Base-by-base conservation (phyloP, 306 rosid species). In the Trifolium pratense region DNA sequence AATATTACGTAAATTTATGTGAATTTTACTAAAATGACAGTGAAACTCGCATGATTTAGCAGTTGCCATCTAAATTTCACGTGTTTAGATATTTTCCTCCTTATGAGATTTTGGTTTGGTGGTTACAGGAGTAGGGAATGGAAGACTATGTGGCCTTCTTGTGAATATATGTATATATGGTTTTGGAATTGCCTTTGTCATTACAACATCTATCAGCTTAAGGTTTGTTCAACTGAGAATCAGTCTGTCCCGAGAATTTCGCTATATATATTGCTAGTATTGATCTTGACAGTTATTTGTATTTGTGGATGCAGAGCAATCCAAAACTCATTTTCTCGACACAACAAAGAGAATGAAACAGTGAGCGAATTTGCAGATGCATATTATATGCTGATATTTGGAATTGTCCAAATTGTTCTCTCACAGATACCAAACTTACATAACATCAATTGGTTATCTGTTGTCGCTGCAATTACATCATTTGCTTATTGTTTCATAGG, bases 401-500 rank as follows among this genome's bases (percentile, higher is more conserved):
- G 95, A 29, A 69, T 58, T 71, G 10, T 83, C 31, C 92, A 91
- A 73, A 80, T 89, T 65, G 20, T 86, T 20, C 85, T 91, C 29
- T 84, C 97, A 15, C 97, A 89, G 79, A 83, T 89, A 71, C 97
- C 91, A 25, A 76, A 89, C 75, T 87, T 91, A 67, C 91, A 87
- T 77, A 56, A 86, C 82, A 79, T 91, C 20, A 57, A 88, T 55
- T 89, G 96, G 97, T 79, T 91, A 13, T 91, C 97, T 18, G 32
- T 84, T 67, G 59, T 87, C 1, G 97, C 97, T 57, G 92, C 97
- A 48, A 69, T 83, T 66, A 91, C 85, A 90, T 89, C 97, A 31
- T 86, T 91, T 84, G 51, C 81, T 46, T 91, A 89, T 82, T 74
- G 92, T 71, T 80, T 69, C 61, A 86, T 89, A 56, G 92, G 91